phyloP scores from a whole-genome alignment of 768 basidiomycete genomes.

The Serendipita sp. region DNA sequence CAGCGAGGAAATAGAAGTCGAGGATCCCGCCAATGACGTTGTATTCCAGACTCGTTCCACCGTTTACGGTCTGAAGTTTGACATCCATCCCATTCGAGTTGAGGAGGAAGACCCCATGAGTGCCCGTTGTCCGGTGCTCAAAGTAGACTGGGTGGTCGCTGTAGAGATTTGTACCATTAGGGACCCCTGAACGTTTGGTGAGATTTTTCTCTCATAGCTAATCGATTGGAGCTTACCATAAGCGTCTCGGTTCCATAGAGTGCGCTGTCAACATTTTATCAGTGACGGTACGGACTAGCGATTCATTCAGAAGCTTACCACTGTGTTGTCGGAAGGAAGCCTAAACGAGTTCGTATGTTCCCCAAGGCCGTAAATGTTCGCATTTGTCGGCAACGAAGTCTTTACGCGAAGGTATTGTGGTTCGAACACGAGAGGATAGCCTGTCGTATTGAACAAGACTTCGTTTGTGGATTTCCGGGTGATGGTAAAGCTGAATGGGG shows the following conservation, averaged over 20 bases:
- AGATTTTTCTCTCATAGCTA: not conserved
- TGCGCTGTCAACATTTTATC: not conserved
- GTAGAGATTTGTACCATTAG: slow-evolving; percentile 21
- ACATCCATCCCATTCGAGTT: slow-evolving; percentile 26
- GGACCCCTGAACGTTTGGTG: not conserved
- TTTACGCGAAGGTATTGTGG: slow-evolving; percentile 59
- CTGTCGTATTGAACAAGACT: slow-evolving; percentile 20
- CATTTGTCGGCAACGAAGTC: slow-evolving; percentile 34
- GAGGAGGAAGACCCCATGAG: slow-evolving; percentile 64
- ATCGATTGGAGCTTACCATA: not conserved
- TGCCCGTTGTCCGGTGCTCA: slow-evolving; percentile 49
- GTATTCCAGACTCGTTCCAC: slow-evolving; percentile 33
- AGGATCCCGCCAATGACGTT: slow-evolving; percentile 47
- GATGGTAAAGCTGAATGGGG: slow-evolving; percentile 19
- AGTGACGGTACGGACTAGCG: not conserved
- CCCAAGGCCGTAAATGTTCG: slow-evolving; percentile 67
- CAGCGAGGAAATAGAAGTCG: slow-evolving; percentile 35
- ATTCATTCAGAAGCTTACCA: not conserved
- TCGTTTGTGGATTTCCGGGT: slow-evolving; percentile 14
- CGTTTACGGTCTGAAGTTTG: not conserved
- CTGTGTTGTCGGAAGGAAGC: not conserved
- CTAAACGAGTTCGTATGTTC: slow-evolving; percentile 23
- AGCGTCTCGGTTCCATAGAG: slow-evolving; percentile 5
- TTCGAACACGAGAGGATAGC: slow-evolving; percentile 59
- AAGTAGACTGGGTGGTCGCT: slow-evolving; percentile 59